phyloP scores from a whole-genome alignment of 192 early-diverging fungal species.

The Entomortierella beljakovae region DNA sequence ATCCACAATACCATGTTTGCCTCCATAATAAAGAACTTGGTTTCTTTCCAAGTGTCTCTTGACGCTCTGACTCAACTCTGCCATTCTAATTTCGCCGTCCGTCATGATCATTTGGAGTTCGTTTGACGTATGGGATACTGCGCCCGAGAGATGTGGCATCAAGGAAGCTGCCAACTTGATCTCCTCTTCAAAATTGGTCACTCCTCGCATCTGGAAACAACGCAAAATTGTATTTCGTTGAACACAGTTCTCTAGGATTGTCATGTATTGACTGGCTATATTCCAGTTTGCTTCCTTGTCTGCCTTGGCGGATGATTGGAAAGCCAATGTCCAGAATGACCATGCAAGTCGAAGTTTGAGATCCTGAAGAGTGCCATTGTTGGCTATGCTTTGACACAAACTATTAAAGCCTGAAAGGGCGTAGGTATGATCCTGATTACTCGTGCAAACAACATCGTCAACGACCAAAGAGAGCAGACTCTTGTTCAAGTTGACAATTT shows the following conservation, averaged over 20 bases:
- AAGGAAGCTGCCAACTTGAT: conserved; percentile 4
- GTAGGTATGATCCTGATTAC: conserved; percentile 19
- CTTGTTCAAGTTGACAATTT: conserved; percentile 31
- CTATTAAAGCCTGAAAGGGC: conserved; percentile 21
- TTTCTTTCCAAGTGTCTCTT: conserved; percentile 35
- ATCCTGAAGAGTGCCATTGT: conserved; percentile 23
- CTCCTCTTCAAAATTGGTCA: conserved; percentile 48
- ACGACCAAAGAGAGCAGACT: conserved; percentile 21
- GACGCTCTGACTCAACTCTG: conserved; percentile 14
- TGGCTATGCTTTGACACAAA: conserved; percentile 17
- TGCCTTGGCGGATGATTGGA: conserved; percentile 1
- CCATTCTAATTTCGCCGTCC: conserved; percentile 24
- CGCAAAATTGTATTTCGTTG: conserved; percentile 15
- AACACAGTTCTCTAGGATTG: conserved; percentile 16
- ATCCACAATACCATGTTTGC: conserved; percentile 37
- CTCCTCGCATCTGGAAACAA: conserved; percentile 29
- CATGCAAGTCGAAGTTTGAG: conserved; percentile 25
- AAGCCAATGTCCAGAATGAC: conserved; percentile 41
- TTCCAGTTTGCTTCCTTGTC: conserved; percentile 15
- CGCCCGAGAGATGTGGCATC: not conserved
- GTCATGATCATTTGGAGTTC: conserved; percentile 14
- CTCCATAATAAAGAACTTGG: conserved; percentile 32
- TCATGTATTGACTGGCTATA: not conserved
- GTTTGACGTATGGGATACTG: too few relatives aligned
- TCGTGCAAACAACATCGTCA: conserved; percentile 21